Evolutionary conservation across 1,139 yeast species (phyloP).

Genomic region (Sugiyamaella japonica): DNA sequence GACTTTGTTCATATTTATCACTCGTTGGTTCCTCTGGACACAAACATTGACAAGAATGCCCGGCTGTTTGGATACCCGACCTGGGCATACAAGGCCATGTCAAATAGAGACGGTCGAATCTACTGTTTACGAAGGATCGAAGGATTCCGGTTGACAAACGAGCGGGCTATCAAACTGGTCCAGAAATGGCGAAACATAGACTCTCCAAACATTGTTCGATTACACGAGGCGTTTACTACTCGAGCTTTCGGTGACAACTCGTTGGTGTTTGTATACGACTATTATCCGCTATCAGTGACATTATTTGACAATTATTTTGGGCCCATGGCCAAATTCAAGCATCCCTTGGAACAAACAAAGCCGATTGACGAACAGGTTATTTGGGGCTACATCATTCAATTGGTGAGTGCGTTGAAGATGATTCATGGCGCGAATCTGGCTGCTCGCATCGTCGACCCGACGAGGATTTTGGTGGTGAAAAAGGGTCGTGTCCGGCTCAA

Average conservation of each 20-base stretch:
- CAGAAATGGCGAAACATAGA: slow-evolving; percentile 53
- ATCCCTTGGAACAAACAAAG: slow-evolving; percentile 18
- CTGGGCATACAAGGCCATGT: slow-evolving; percentile 74
- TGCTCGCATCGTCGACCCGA: slow-evolving; percentile 62
- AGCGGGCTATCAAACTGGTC: slow-evolving; percentile 52
- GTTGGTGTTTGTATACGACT: slow-evolving; percentile 59
- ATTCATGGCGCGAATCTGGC: slow-evolving; percentile 65
- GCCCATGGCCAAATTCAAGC: slow-evolving; percentile 30
- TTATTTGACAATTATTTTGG: slow-evolving; percentile 57
- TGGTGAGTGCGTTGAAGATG: slow-evolving; percentile 57
- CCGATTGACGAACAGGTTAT: slow-evolving; percentile 59
- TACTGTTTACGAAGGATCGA: slow-evolving; percentile 78
- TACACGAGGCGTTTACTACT: slow-evolving; percentile 84
- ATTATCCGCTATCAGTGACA: slow-evolving; percentile 63
- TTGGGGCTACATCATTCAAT: slow-evolving; percentile 76
- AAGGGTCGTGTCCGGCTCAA: slow-evolving; percentile 71
- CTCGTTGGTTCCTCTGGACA: slow-evolving; percentile 81
- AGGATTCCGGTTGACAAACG: slow-evolving; percentile 58
- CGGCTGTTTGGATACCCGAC: slow-evolving; percentile 62
- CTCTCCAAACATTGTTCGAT: slow-evolving; percentile 59
- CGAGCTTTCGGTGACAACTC: slow-evolving; percentile 81
- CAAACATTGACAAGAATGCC: slow-evolving; percentile 52
- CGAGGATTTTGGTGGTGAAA: slow-evolving; percentile 69
- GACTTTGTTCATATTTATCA: slow-evolving; percentile 80
- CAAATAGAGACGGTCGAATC: slow-evolving; percentile 74